Conservation (phyloP, 176 grass and related monocot genomes). For the Hordeum vulgare region DNA sequence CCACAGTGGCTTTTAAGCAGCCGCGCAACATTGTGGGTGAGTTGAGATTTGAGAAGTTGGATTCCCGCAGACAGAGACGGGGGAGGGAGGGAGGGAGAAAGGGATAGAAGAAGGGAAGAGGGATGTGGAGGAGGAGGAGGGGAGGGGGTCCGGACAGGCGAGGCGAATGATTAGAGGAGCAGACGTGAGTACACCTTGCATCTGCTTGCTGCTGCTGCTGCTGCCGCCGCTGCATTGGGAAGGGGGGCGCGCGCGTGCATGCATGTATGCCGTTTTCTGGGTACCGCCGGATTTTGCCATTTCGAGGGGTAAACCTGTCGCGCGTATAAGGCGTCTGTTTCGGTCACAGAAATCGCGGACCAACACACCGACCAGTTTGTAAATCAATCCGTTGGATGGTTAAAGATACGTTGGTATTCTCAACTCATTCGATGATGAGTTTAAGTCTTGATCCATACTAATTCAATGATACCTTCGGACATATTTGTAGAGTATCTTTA, state of each 20-base stretch:
- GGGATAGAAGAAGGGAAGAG: neutral
- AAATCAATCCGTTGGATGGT: too few relatives aligned
- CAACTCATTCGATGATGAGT: too few relatives aligned
- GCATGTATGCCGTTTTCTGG: neutral
- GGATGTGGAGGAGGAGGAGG: neutral
- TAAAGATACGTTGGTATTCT: too few relatives aligned
- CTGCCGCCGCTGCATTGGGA: neutral
- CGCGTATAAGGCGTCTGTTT: too few relatives aligned
- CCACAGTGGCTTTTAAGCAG: constrained; percentile 21
- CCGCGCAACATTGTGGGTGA: constrained; percentile 2
- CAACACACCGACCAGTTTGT: too few relatives aligned
- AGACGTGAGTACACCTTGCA: neutral
- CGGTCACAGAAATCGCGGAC: too few relatives aligned
- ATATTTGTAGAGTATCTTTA: too few relatives aligned
- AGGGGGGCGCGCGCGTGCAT: neutral
- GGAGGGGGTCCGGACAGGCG: neutral
- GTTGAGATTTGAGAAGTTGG: constrained; percentile 6
- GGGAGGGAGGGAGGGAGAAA: neutral
- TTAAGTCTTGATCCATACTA: too few relatives aligned
- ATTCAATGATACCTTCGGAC: too few relatives aligned
- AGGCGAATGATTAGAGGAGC: constrained; percentile 11
- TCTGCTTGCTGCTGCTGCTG: neutral
- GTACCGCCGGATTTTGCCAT: constrained; percentile 1
- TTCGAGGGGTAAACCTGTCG: neutral
- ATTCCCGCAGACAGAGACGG: constrained; percentile 26